phyloP scores from a whole-genome alignment of 2,329 filamentous ascomycete genomes.

The Colletotrichum sublineola region DNA sequence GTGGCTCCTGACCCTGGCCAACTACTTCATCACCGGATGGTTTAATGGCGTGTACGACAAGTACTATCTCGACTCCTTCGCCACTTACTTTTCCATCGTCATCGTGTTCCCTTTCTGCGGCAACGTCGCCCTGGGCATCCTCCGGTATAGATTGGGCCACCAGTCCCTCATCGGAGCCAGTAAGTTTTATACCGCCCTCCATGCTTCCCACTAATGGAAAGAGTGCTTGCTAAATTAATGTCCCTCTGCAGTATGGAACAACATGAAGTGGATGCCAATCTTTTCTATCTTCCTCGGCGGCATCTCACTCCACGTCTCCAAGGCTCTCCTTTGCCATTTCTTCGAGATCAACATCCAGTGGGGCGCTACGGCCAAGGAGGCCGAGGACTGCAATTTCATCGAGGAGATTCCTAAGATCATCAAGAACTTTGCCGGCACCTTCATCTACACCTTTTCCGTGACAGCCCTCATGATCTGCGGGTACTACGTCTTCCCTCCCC shows the following conservation, averaged over 20 bases:
- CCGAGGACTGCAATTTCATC: slow-evolving; percentile 68
- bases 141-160: slow-evolving; percentile 73
- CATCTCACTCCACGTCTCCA: slow-evolving; percentile 57
- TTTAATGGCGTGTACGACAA: slow-evolving; percentile 76
- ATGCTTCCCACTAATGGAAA: slow-evolving; percentile 12
- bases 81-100: slow-evolving; percentile 72
- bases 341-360: slow-evolving; percentile 61
- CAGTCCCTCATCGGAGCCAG: slow-evolving; percentile 58
- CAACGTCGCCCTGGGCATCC: slow-evolving; percentile 71
- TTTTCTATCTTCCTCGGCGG: slow-evolving; percentile 61
- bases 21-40: slow-evolving; percentile 81
- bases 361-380: slow-evolving; percentile 71
- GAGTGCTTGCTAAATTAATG: slow-evolving; percentile 8
- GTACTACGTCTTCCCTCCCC: slow-evolving; percentile 57
- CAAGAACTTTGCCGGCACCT: slow-evolving; percentile 65
- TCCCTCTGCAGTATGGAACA: slow-evolving; percentile 59
- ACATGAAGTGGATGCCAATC: slow-evolving; percentile 73
- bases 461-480: slow-evolving; percentile 62
- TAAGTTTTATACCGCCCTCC: slow-evolving; percentile 50
- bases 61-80: slow-evolving; percentile 77
- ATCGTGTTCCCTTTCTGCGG: slow-evolving; percentile 75
- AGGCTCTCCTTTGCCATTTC: slow-evolving; percentile 58
- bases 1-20: slow-evolving; percentile 75
- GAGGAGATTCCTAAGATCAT: slow-evolving; percentile 68
- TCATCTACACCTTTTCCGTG: slow-evolving; percentile 61